Percentiles rank a stretch among this genome's conserved stretches.
These are phyloP conservation scores for Botrytis deweyae DNA, from an alignment of 2,329 filamentous ascomycete species.

Conservation along the genomic window DNA sequence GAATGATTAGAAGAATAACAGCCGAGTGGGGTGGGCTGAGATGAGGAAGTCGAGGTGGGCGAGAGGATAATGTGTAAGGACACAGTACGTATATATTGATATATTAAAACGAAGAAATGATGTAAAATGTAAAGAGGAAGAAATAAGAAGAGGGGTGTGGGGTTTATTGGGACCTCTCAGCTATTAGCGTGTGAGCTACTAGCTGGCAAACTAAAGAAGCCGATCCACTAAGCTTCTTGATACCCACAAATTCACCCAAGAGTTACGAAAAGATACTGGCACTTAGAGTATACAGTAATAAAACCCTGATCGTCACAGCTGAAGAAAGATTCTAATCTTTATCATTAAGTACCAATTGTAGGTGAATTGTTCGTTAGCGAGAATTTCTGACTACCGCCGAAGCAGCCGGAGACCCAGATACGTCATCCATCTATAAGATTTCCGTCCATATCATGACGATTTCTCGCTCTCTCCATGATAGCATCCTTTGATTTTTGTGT, in stretches of 20 bases:
- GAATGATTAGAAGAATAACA: neutral
- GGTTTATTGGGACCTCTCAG: neutral
- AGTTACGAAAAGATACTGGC: neutral
- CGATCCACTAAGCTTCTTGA: neutral
- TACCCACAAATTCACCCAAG: neutral
- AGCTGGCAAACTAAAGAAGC: neutral
- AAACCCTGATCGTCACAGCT: neutral
- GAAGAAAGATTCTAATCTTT: neutral
- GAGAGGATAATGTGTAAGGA: neutral
- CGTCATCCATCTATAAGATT: conserved; percentile 33
- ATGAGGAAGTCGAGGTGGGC: neutral
- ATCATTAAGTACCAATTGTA: neutral
- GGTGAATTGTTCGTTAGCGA: neutral
- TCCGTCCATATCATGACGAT: conserved; percentile 46
- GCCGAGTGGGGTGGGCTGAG: neutral
- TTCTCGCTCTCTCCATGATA: conserved; percentile 52
- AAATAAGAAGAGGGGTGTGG: too few relatives aligned
- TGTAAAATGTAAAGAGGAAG: neutral
- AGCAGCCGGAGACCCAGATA: neutral
- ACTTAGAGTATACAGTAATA: neutral
- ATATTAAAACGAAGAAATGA: neutral
- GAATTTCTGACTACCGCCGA: neutral
- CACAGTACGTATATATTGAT: neutral
- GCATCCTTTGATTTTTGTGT: conserved; percentile 60
- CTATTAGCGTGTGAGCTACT: neutral